A percentile compares a stretch with the other conserved stretches of the same genome.
phyloP scores from a whole-genome alignment of 768 basidiomycete species.

The Cystoderma amianthinum region DNA sequence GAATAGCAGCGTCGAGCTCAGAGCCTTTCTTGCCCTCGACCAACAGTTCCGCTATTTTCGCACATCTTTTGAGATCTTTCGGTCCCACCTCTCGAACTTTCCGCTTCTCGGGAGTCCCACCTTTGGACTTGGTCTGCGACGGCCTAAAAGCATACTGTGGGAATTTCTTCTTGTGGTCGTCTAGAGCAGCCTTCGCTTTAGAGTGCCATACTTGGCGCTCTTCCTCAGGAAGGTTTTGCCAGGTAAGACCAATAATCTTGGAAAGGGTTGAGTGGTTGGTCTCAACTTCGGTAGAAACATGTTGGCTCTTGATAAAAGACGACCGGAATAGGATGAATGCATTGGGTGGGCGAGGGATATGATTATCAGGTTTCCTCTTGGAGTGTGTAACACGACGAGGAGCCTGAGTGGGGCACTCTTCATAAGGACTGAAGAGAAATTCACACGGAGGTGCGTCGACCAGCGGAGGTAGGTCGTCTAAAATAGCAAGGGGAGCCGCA shows the following conservation, averaged over 20 bases:
- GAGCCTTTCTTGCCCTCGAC: constrained; percentile 56
- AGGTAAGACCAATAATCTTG: constrained; percentile 80
- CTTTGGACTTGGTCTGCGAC: constrained; percentile 43
- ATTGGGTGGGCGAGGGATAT: constrained; percentile 80
- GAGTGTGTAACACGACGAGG: constrained; percentile 48
- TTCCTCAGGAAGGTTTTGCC: constrained; percentile 72
- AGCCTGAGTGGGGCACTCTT: constrained; percentile 27
- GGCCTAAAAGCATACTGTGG: constrained; percentile 81
- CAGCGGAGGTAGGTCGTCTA: constrained; percentile 19
- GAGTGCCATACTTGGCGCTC: constrained; percentile 73
- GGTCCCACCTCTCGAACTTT: constrained; percentile 62
- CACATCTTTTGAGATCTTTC: constrained; percentile 60
- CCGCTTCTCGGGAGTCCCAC: constrained; percentile 41
- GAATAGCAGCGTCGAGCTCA: constrained; percentile 48
- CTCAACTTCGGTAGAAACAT: constrained; percentile 72
- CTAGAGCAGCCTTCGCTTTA: constrained; percentile 68
- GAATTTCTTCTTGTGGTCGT: constrained; percentile 73
- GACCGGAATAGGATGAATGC: constrained; percentile 86
- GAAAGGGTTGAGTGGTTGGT: constrained; percentile 79
- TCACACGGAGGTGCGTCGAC: constrained; percentile 24
- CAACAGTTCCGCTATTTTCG: constrained; percentile 61
- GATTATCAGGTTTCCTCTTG: constrained; percentile 67
- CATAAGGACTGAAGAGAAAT: constrained; percentile 52
- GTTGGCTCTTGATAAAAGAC: constrained; percentile 73
- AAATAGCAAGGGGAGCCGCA: constrained; percentile 13